Conservation (phyloP, 2,329 filamentous ascomycete genomes). For the Dactylellina parvicollis region DNA sequence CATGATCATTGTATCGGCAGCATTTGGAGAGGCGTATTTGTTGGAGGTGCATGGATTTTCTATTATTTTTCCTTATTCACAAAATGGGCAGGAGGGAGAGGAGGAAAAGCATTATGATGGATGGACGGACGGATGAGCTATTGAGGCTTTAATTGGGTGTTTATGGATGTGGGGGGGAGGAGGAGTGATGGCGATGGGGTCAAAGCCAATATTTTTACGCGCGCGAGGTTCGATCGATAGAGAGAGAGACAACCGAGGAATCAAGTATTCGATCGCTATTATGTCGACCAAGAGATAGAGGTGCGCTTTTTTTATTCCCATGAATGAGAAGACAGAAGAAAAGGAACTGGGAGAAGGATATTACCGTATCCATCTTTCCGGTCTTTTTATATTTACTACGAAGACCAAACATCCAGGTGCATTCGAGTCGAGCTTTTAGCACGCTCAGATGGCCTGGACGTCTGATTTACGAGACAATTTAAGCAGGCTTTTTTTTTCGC, state of each 20-base stretch:
- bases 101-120: constrained; percentile 27
- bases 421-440: not conserved
- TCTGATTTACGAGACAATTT: constrained; percentile 50
- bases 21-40: constrained; percentile 51
- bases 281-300: constrained; percentile 7
- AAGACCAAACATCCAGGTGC: not conserved
- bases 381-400: not conserved
- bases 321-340: not conserved
- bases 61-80: constrained; percentile 11
- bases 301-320: constrained; percentile 10
- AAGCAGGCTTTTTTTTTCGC: constrained; percentile 3
- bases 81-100: constrained; percentile 29
- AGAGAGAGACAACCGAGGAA: constrained; percentile 8
- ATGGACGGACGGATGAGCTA: not conserved
- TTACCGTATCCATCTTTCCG: not conserved
- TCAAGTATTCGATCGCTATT: not conserved
- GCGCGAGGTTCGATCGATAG: constrained; percentile 9
- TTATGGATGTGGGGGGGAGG: not conserved
- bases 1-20: constrained; percentile 41
- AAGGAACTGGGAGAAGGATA: not conserved
- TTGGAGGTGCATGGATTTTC: constrained; percentile 27
- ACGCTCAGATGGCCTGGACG: not conserved
- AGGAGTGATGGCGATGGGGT: not conserved
- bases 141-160: constrained; percentile 6
- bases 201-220: not conserved